Percentiles rank a stretch among this genome's conserved stretches.
phyloP scores from a whole-genome alignment of 1,284 basidiomycete genomes.

The Rhodotorula mucilaginosa region DNA sequence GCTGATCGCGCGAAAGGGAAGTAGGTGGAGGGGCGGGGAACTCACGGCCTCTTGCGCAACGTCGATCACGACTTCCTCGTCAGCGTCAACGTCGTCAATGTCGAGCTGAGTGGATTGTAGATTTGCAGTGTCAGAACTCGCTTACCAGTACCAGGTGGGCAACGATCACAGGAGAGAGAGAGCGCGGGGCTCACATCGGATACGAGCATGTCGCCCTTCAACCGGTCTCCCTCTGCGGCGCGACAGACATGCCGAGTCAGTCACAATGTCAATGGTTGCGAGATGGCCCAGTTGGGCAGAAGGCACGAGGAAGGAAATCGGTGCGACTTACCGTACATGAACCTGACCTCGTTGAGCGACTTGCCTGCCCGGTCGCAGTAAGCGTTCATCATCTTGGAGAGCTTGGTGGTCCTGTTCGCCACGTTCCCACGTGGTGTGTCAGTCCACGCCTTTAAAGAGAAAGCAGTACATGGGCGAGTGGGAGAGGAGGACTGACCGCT shows the following conservation, averaged over 20 bases:
- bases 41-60: conserved; percentile 37
- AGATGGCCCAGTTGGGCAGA: too few relatives aligned
- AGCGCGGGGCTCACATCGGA: conserved; percentile 15
- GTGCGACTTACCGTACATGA: conserved; percentile 34
- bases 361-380: conserved; percentile 42
- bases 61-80: conserved; percentile 37
- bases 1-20: too few relatives aligned
- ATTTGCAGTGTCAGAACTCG: too few relatives aligned
- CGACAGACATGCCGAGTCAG: neutral
- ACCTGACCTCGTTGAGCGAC: conserved; percentile 33
- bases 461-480: too few relatives aligned
- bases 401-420: conserved; percentile 35
- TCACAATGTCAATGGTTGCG: neutral
- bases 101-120: conserved; percentile 25
- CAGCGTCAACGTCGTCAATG: conserved; percentile 35
- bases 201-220: conserved; percentile 20
- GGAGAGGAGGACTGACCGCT: conserved; percentile 20
- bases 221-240: conserved; percentile 27
- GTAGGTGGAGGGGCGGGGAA: too few relatives aligned
- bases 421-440: neutral
- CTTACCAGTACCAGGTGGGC: neutral
- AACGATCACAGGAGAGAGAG: neutral
- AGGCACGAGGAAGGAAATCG: too few relatives aligned
- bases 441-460: neutral
- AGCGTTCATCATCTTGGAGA: conserved; percentile 41